Conservation (phyloP, 2,329 filamentous ascomycete genomes). For the Xylariaceae sp. region DNA sequence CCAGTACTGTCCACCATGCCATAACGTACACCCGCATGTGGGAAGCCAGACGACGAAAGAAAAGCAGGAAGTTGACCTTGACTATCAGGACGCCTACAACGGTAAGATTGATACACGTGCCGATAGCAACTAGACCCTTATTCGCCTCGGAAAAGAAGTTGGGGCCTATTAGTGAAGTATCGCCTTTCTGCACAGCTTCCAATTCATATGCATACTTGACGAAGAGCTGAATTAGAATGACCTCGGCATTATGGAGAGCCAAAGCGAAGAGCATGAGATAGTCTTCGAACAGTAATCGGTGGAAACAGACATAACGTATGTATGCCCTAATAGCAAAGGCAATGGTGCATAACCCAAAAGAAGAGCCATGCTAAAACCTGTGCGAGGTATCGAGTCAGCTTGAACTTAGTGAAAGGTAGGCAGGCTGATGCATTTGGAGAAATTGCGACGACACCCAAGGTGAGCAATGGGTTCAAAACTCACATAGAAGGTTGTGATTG, state of each 20-base stretch:
- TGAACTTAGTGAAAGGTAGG: too few relatives aligned
- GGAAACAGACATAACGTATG: constrained; percentile 23
- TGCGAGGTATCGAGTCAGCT: too few relatives aligned
- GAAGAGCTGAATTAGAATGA: constrained; percentile 4
- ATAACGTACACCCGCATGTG: constrained; percentile 4
- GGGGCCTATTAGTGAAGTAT: too few relatives aligned
- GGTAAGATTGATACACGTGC: too few relatives aligned
- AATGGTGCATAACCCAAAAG: too few relatives aligned
- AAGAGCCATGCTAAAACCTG: too few relatives aligned
- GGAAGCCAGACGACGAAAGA: constrained; percentile 14
- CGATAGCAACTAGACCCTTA: too few relatives aligned
- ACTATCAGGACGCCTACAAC: constrained; percentile 35
- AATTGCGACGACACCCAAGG: too few relatives aligned
- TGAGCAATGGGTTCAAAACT: too few relatives aligned
- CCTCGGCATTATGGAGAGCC: neutral
- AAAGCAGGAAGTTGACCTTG: constrained; percentile 22
- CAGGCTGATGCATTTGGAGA: too few relatives aligned
- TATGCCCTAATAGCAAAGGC: constrained; percentile 1
- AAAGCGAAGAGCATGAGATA: constrained; percentile 25
- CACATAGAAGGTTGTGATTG: too few relatives aligned
- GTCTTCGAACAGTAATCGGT: constrained; percentile 21
- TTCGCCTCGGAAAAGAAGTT: too few relatives aligned
- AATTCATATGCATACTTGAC: neutral
- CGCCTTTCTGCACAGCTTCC: neutral
- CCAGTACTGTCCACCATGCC: constrained; percentile 15